phyloP scores from a whole-genome alignment of 768 basidiomycete genomes.

The Mycena galopus region DNA sequence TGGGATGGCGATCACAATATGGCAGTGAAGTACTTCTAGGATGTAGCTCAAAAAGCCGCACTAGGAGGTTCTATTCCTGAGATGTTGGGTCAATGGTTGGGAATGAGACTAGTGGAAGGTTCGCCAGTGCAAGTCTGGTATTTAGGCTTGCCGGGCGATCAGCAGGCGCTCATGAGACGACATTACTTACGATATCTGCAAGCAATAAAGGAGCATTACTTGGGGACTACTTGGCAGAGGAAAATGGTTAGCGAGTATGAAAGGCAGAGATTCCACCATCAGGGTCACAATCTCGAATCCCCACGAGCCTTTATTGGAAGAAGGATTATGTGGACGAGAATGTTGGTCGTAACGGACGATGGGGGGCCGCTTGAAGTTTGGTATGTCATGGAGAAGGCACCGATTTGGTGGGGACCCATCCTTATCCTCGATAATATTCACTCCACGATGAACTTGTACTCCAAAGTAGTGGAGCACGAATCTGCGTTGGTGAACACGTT shows the following conservation, averaged over 20 bases:
- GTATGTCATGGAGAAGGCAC: constrained; percentile 15
- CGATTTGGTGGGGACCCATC: neutral
- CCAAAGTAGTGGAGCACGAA: constrained; percentile 1
- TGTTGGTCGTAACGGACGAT: neutral
- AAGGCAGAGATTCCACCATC: neutral
- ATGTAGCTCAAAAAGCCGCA: neutral
- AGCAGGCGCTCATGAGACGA: neutral
- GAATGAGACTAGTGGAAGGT: neutral
- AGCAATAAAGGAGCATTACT: neutral
- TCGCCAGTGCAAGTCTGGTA: neutral
- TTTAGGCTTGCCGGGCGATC: neutral
- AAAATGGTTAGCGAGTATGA: neutral
- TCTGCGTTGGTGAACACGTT: neutral
- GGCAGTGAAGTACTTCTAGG: neutral
- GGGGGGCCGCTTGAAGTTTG: neutral
- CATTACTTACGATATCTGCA: neutral
- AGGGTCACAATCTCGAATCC: neutral
- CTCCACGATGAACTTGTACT: neutral
- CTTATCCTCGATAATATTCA: neutral
- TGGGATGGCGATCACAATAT: neutral
- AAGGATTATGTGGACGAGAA: neutral
- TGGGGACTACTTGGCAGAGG: neutral
- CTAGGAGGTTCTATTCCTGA: neutral
- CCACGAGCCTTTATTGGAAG: neutral
- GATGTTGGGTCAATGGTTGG: neutral